Base-by-base conservation (phyloP, 106 monocot species). In the Phalaenopsis aphrodite region DNA sequence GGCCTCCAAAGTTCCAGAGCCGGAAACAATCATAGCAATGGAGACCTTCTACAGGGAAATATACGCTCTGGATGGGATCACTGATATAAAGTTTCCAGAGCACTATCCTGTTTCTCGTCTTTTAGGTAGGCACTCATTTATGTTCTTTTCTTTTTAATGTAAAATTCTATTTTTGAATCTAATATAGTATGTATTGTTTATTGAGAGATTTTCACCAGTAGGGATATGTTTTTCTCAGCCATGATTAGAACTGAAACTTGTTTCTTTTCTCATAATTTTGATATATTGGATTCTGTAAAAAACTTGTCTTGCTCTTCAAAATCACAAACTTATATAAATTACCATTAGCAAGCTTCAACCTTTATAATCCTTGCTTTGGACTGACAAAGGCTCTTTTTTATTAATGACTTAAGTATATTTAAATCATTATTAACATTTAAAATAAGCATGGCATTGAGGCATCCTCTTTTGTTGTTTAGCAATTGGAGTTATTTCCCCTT, bases 41-140 rank as follows among this genome's bases (percentile, higher is more conserved):
- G 95, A 96, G 85, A 83, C 88, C 5, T 96, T 96, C 84, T 96
- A 96, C 75, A 85, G 87, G 30, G 87, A 91, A 77, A 96, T 96
- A 49, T 96, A 96, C 61, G 91, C 88, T 15, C 84, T 96, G 41
- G 82, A 93, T 82, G 93, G 93, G 72, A 88, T 93, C 71, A 93
- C 85, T 2, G 88, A 91, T 69, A 84, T 96, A 8, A 90, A 88
- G 78, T 96, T 96, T 67, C 96, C 95, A 11, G 85, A 93, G 42
- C 85, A 91, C 66, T 96, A 96, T 85, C 93, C 93, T 1, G 87
- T 88, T 19, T 96, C 93, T 8, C 81, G 96, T 23, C 88, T 96
- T 76, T 5, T 96, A 80, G 96, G 95, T 95, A 10, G 48, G 76
- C 14, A 75, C 72, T 75, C 5, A 17, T 15, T 75, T 8, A 43